Evolutionary conservation across 768 basidiomycete species (phyloP).

Genomic region (Hypsizygus marmoreus): DNA sequence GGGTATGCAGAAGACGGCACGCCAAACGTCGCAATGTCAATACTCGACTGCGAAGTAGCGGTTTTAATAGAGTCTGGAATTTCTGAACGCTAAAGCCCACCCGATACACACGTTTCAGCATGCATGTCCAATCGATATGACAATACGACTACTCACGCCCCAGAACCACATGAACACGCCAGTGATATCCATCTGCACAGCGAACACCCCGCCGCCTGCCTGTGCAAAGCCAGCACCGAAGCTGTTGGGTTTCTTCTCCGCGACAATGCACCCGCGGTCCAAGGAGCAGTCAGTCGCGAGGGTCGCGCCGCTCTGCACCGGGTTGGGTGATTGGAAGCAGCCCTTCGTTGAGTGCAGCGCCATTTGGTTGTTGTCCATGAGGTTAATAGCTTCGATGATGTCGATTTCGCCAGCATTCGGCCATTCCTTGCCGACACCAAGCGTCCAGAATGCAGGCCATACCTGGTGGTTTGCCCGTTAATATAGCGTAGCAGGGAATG

Average conservation of each 20-base stretch:
- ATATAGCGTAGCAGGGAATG: neutral
- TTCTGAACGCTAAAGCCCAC: slow-evolving; percentile 46
- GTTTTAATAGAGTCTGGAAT: slow-evolving; percentile 38
- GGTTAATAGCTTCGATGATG: slow-evolving; percentile 65
- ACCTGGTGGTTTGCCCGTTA: slow-evolving; percentile 26
- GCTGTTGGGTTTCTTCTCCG: slow-evolving; percentile 43
- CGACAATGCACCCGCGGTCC: slow-evolving; percentile 45
- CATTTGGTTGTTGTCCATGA: slow-evolving; percentile 51
- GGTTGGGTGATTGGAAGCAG: slow-evolving; percentile 32
- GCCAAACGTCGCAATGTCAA: slow-evolving; percentile 52
- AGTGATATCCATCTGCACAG: slow-evolving; percentile 64
- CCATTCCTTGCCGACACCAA: slow-evolving; percentile 38
- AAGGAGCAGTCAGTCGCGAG: slow-evolving; percentile 31
- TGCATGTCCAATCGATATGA: neutral
- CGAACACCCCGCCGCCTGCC: slow-evolving; percentile 58
- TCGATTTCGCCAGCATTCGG: slow-evolving; percentile 47
- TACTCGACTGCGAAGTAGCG: slow-evolving; percentile 34
- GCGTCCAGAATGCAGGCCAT: slow-evolving; percentile 51
- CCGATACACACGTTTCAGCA: neutral
- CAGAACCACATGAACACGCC: slow-evolving; percentile 34
- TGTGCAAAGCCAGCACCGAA: slow-evolving; percentile 50
- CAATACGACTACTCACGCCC: slow-evolving; percentile 21
- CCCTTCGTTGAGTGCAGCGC: slow-evolving; percentile 51
- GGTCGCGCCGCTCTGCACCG: slow-evolving; percentile 32
- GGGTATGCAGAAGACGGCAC: slow-evolving; percentile 69